Evolutionary conservation across 2,329 filamentous ascomycete genomes (phyloP).

Genomic region (Tolypocladium inflatum): DNA sequence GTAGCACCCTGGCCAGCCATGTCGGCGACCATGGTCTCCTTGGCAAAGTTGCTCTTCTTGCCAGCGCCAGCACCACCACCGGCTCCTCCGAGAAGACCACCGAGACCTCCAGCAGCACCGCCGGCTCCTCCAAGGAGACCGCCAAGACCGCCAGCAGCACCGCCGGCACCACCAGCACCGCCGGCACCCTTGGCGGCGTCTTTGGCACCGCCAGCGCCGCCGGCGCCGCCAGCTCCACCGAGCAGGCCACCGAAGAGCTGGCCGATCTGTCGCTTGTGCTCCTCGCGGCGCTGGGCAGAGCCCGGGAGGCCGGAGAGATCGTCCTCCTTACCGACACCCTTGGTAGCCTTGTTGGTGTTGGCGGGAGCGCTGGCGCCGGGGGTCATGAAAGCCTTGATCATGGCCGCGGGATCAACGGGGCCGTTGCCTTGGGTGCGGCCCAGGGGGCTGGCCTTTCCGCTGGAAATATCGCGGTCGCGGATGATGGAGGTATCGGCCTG

Average conservation of each 20-base stretch:
- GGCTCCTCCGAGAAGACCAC: slow-evolving; percentile 5
- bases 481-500: slow-evolving; percentile 64
- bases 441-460: slow-evolving; percentile 44
- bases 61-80: slow-evolving; percentile 11
- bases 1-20: slow-evolving; percentile 43
- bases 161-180: slow-evolving; percentile 3
- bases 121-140: neutral
- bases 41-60: slow-evolving; percentile 28
- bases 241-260: slow-evolving; percentile 18
- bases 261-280: slow-evolving; percentile 18
- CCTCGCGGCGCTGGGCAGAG: slow-evolving; percentile 9
- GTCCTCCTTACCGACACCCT: slow-evolving; percentile 30
- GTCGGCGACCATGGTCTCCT: slow-evolving; percentile 43
- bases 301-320: slow-evolving; percentile 22
- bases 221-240: slow-evolving; percentile 1
- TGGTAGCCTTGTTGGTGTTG: slow-evolving; percentile 27
- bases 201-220: neutral
- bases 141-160: slow-evolving; percentile 7
- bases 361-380: slow-evolving; percentile 20
- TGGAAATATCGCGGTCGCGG: slow-evolving; percentile 47
- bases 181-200: neutral
- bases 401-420: slow-evolving; percentile 44
- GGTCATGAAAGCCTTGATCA: slow-evolving; percentile 53
- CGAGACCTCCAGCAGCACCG: slow-evolving; percentile 1
- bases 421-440: slow-evolving; percentile 54